Evolutionary conservation across 495 filamentous ascomycete genomes (phyloP), one percentile per base, ranked within the genome.

Genomic region (Sordaria brevicollis): DNA sequence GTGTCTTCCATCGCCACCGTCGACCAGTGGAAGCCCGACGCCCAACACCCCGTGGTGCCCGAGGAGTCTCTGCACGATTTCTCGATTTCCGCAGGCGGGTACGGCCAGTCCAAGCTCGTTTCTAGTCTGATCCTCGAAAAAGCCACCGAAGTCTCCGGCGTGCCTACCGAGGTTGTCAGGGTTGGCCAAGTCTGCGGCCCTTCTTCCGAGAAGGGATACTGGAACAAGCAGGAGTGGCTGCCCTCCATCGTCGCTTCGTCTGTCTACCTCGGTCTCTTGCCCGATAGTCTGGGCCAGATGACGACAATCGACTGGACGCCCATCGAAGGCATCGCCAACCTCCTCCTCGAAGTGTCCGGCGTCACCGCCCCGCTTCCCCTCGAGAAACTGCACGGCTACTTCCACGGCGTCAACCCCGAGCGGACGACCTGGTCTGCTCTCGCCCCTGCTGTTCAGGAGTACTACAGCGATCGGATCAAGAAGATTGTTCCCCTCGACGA

Each of bases 131-230:
- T 90, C 10, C 80, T 89, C 13, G 81, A 80, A 1, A 76, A 80
- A 6, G 84, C 84, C 4, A 72, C 70, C 6, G 72, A 74, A 37
- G 71, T 57, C 1, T 76, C 77, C 5, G 78, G 78, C 17, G 79
- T 89, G 0, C 79, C 80, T 4, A 79, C 79, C 0, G 81, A 80
- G 1, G 76, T 88, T 17, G 79, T 82, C 68, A 83, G 89, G 0
- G 82, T 89, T 1, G 88, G 88, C 0, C 88, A 90, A 72, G 83
- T 90, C 66, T 84, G 74, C 1, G 88, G 89, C 0, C 84, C 88
- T 0, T 75, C 71, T 17, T 72, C 77, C 10, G 76, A 79, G 34
- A 69, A 73, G 2, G 83, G 84, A 2, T 70, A 76, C 15, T 91
- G 88, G 88, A 88, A 86, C 71, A 74, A 71, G 38, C 76, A 83